Percentiles rank a stretch among this genome's conserved stretches.
Conservation (phyloP, 176 grass and related monocot species). For the Ampelocalamus luodianensis region DNA sequence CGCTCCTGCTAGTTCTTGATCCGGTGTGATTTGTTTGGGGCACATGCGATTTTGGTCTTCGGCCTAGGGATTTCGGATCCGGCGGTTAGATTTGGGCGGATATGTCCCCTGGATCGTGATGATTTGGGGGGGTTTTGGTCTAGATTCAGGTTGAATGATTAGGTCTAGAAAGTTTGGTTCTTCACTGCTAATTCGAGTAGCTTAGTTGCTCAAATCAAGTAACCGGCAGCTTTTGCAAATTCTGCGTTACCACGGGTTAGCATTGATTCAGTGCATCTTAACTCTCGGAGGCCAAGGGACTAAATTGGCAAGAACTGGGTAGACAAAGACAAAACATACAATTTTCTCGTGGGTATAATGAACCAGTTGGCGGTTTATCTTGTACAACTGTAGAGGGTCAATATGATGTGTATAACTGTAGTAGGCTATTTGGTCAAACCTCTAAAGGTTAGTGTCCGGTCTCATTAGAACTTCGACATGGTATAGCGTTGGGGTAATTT, state of each 20-base stretch:
- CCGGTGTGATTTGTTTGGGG: background rate
- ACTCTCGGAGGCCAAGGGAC: background rate
- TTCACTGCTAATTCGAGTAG: background rate
- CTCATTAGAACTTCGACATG: background rate
- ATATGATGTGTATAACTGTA: background rate
- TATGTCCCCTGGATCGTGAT: conserved; percentile 30
- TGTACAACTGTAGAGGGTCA: background rate
- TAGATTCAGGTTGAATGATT: background rate
- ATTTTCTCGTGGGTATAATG: background rate
- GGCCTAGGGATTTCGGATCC: background rate
- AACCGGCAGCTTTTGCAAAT: background rate
- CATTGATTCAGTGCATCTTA: background rate
- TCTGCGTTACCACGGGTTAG: background rate
- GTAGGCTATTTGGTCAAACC: background rate
- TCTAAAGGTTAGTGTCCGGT: background rate
- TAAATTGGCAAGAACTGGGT: background rate
- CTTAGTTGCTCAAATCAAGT: background rate
- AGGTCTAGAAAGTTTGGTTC: background rate
- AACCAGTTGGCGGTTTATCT: background rate
- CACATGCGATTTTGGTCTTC: background rate
- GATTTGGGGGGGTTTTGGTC: background rate
- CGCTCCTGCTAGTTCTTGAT: background rate
- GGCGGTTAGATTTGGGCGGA: background rate
- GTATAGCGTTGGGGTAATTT: background rate
- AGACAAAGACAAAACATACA: background rate